Evolutionary conservation across 2,329 filamentous ascomycete genomes (phyloP).

Genomic region (Cladobotryum mycophilum): DNA sequence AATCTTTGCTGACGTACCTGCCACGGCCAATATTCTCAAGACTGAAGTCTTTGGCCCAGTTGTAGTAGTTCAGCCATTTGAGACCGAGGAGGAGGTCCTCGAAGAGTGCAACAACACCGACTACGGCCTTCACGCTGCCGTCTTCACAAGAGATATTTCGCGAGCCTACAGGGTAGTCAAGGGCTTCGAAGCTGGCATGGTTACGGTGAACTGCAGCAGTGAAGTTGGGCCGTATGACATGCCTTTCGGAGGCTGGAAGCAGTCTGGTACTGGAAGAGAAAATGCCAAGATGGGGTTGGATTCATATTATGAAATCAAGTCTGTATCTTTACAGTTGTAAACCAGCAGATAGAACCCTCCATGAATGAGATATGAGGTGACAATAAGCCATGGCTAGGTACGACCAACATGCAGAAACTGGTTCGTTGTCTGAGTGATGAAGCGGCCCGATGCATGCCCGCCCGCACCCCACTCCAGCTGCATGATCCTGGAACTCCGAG

Average conservation of each 20-base stretch:
- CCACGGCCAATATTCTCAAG: constrained; percentile 20
- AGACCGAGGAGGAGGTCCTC: constrained; percentile 23
- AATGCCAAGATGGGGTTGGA: constrained; percentile 34
- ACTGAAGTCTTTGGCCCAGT: constrained; percentile 28
- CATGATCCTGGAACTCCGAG: too few species aligned
- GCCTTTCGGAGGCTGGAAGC: constrained; percentile 45
- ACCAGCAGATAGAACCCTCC: background rate
- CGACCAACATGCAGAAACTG: too few species aligned
- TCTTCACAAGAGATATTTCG: constrained; percentile 48
- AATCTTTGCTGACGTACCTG: constrained; percentile 22
- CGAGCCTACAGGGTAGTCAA: constrained; percentile 27
- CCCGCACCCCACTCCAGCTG: too few species aligned
- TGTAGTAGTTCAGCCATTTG: constrained; percentile 20
- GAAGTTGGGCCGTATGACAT: constrained; percentile 16
- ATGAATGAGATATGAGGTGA: too few species aligned
- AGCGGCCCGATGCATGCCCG: too few species aligned
- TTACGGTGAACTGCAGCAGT: constrained; percentile 28
- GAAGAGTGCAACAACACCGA: constrained; percentile 31
- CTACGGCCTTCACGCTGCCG: constrained; percentile 47
- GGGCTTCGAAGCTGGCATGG: constrained; percentile 45
- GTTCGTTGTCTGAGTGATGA: too few species aligned
- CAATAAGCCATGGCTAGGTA: too few species aligned
- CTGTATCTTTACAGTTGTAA: constrained; percentile 10
- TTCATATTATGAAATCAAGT: constrained; percentile 32
- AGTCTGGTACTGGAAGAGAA: constrained; percentile 51